Base-by-base conservation (phyloP, 768 basidiomycete species). In the Ramaria rubella region DNA sequence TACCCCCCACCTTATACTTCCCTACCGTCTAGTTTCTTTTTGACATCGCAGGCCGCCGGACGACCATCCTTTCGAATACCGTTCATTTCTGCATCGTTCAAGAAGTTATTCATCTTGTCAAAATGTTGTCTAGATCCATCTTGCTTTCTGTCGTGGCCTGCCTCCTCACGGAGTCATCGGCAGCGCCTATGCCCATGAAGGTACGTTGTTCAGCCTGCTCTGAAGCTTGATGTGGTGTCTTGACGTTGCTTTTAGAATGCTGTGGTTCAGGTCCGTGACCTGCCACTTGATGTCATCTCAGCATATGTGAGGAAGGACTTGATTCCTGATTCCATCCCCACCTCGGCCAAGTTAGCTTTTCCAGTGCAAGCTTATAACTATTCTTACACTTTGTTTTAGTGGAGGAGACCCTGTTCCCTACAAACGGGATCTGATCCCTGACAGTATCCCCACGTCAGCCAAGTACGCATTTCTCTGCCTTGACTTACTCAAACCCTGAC, bases 21-120 rank as follows among this genome's bases (percentile, higher is more conserved):
- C 29, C n/a, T n/a, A n/a, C 12, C 44, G 9, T 36, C 15, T 34
- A 51, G 49, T 33, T 50, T 30, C 3, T 45, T 14, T 23, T 4
- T 27, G 21, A 33, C 31, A 2, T 31, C 31, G 19, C 49, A 31
- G 49, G 49, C 49, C 49, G 49, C 49, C 24, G 46, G 49, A 48
- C 49, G 49, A 51, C 49, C 49, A 51, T 36, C 49, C 49, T 34
- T 27, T 51, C 49, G 49, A 51, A 51, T 34, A 14, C 31, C 3
- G 49, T 51, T 51, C 49, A 31, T 33, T 51, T 51, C 21, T 29
- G 12, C 4, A 5, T 51, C 7, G 19, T 51, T n/a, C n/a, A n/a
- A n/a, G n/a, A n/a, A n/a, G n/a, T n/a, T n/a, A n/a, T n/a, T n/a
- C n/a, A n/a, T n/a, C n/a, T n/a, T n/a, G n/a, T n/a, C n/a, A n/a